Evolutionary conservation across 2,329 filamentous ascomycete species (phyloP), one percentile per base, ranked within the genome.

Genomic region (Nemania sp.): DNA sequence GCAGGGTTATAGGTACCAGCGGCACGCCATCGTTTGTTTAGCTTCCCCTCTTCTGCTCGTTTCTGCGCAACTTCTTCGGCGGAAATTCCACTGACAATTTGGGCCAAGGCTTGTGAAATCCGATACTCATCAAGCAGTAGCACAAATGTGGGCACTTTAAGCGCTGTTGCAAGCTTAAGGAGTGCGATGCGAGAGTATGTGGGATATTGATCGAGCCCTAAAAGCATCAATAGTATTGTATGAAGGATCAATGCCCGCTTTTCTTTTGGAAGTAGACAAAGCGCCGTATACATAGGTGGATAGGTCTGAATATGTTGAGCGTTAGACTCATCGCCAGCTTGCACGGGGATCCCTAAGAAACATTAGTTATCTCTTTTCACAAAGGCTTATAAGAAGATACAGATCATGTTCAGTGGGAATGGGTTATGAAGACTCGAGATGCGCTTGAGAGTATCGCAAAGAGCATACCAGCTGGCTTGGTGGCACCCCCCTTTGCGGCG

Each of bases 121-220:
- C 89, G 86, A 37, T 82, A 79, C 69, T 97, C 91, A 50, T 92
- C 84, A 39, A 86, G 79, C 30, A 84, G 80, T 9, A 94, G 77
- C 3, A 85, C 72, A 28, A 79, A 79, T 20, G 86, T 71, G 0
- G 86, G 80, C 22, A 96, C 73, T n/a, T 84, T 78, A 8, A 96
- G 75, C 6, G 88, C 90, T 1, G 86, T 87, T 1, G 88, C 79
- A 34, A 93, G 69, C 60, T 88, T 79, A 14, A 91, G 74, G 47
- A 96, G 77, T 17, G 94, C 74, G 2, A 89, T 77, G 11, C 90
- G 82, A 3, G 89, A 89, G 64, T 90, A 86, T 4, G 88, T 83
- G 36, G 80, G 83, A 70, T 94, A 96, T 59, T 89, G 83, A 65
- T 94, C 86, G 12, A 95, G 74, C 2, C 89, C 91, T 2, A 96